Evolutionary conservation across 1,284 basidiomycete species (phyloP).

Genomic region (Ustilago xerochloae): DNA sequence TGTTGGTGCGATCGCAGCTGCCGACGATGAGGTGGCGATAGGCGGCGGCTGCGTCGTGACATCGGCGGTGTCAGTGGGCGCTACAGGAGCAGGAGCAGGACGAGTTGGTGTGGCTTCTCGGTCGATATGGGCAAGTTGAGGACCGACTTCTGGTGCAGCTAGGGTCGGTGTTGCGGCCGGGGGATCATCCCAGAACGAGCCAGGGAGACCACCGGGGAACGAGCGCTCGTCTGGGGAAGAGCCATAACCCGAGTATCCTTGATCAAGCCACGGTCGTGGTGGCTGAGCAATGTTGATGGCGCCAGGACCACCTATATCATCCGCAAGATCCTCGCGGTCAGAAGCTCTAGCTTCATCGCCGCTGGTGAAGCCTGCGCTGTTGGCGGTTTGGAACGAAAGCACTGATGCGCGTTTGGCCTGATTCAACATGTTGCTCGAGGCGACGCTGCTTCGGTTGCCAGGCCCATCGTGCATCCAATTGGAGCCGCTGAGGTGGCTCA

Average conservation of each 20-base stretch:
- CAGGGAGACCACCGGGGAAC: slow-evolving; percentile 37
- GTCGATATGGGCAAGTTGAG: not conserved
- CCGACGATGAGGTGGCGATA: not conserved
- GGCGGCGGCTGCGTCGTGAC: not conserved
- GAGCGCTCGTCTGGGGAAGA: slow-evolving; percentile 39
- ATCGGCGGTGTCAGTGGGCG: no score
- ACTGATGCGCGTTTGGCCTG: slow-evolving; percentile 52
- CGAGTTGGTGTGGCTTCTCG: not conserved
- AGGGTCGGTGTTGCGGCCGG: not conserved
- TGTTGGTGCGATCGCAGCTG: not conserved
- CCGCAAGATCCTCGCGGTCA: slow-evolving; percentile 23
- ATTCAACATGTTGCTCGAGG: slow-evolving; percentile 24
- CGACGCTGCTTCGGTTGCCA: slow-evolving; percentile 46
- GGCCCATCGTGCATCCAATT: slow-evolving; percentile 39
- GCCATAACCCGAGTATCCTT: slow-evolving; percentile 13
- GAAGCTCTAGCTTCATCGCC: slow-evolving; percentile 41
- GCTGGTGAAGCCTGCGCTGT: slow-evolving; percentile 54
- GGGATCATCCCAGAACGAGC: slow-evolving; percentile 39
- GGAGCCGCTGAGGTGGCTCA: slow-evolving; percentile 47
- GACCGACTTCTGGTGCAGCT: no score
- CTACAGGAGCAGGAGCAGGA: not conserved
- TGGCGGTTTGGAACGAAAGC: slow-evolving; percentile 63
- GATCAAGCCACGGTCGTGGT: slow-evolving; percentile 38
- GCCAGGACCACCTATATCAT: not conserved
- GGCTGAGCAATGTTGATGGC: not conserved